Evolutionary conservation across 1,139 yeast genomes (phyloP).

Genomic region (Yamadazyma atmosphaerica): DNA sequence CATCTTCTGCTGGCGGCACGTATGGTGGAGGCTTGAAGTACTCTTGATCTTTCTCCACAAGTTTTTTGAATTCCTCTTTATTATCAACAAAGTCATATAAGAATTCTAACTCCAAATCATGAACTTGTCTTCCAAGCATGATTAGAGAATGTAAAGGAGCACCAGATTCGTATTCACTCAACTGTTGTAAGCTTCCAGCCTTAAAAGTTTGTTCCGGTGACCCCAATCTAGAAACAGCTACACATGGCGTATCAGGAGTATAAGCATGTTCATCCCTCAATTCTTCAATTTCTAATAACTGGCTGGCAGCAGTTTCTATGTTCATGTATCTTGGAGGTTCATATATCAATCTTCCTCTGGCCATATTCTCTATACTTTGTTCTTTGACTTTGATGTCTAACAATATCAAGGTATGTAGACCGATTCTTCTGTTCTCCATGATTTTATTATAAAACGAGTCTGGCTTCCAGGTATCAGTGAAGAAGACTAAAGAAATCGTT

Average conservation of each 20-base stretch:
- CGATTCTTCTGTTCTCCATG: slow-evolving; percentile 84
- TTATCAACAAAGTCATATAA: slow-evolving; percentile 75
- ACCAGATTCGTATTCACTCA: slow-evolving; percentile 84
- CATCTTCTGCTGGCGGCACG: slow-evolving; percentile 39
- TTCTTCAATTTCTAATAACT: slow-evolving; percentile 85
- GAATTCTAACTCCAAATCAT: slow-evolving; percentile 88
- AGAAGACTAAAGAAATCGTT: slow-evolving; percentile 91
- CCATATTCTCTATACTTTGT: slow-evolving; percentile 92
- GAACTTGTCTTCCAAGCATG: slow-evolving; percentile 90
- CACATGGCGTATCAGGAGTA: slow-evolving; percentile 85
- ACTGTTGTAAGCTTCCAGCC: slow-evolving; percentile 77
- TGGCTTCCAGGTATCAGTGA: slow-evolving; percentile 95
- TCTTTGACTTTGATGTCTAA: slow-evolving; percentile 96
- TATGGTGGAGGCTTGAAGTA: slow-evolving; percentile 64
- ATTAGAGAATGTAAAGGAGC: slow-evolving; percentile 92
- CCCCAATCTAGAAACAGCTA: slow-evolving; percentile 89
- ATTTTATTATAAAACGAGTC: slow-evolving; percentile 91
- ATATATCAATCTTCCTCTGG: slow-evolving; percentile 85
- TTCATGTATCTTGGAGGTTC: slow-evolving; percentile 98
- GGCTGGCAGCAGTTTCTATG: slow-evolving; percentile 85
- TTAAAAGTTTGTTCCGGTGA: slow-evolving; percentile 79
- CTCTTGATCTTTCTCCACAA: slow-evolving; percentile 71
- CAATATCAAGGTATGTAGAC: slow-evolving; percentile 84
- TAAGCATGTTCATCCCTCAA: slow-evolving; percentile 72
- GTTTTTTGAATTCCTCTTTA: slow-evolving; percentile 55